Evolutionary conservation across 306 rosid species (phyloP).

Genomic region (Cicer bijugum): DNA sequence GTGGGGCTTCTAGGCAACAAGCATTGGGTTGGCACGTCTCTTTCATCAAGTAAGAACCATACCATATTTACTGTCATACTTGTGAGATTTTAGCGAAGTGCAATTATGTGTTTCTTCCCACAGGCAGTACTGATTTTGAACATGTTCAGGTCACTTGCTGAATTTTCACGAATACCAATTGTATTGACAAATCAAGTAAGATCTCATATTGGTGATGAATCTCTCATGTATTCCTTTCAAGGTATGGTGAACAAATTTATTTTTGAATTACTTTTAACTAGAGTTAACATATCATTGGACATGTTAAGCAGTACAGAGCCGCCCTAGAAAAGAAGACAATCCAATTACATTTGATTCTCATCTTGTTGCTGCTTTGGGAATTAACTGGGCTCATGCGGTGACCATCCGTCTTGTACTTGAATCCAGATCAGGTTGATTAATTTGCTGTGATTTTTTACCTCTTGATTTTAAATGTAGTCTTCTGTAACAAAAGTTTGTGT

Average conservation of each 20-base stretch:
- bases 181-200: constrained; percentile 96
- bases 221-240: constrained; percentile 75
- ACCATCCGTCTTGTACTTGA: constrained; percentile 94
- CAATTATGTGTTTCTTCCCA: constrained; percentile 36
- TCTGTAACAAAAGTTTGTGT: constrained; percentile 19
- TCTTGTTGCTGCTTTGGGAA: constrained; percentile 95
- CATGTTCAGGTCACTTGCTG: constrained; percentile 79
- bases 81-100: constrained; percentile 35
- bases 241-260: constrained; percentile 57
- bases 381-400: constrained; percentile 96
- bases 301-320: constrained; percentile 53
- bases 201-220: constrained; percentile 70
- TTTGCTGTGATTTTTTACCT: constrained; percentile 20
- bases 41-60: constrained; percentile 74
- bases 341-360: constrained; percentile 67
- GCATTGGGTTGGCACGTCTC: constrained; percentile 88
- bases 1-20: constrained; percentile 66
- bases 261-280: constrained; percentile 27
- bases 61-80: not conserved
- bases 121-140: constrained; percentile 39
- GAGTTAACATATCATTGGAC: constrained; percentile 35
- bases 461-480: constrained; percentile 33
- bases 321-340: constrained; percentile 41
- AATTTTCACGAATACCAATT: constrained; percentile 85
- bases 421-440: constrained; percentile 69